phyloP scores from a whole-genome alignment of 176 grass and related monocot genomes.

The Ensete ventricosum region DNA sequence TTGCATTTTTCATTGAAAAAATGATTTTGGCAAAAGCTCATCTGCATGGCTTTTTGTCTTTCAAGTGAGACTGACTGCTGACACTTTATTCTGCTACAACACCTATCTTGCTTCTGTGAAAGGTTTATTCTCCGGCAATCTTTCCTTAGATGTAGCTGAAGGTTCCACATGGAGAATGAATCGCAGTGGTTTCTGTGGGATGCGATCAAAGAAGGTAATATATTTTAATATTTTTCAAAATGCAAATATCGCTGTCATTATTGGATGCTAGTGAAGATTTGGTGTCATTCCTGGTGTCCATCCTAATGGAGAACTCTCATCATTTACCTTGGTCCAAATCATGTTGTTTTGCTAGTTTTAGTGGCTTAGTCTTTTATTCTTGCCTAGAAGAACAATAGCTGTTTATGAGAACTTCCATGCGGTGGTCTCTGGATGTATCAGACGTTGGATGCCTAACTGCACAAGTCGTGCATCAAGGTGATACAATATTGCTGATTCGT shows the following conservation, averaged over 20 bases:
- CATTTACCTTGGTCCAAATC: neutral
- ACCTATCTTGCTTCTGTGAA: conserved; percentile 14
- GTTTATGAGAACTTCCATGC: neutral
- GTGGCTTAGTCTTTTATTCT: neutral
- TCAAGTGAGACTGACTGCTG: neutral
- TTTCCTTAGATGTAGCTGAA: conserved; percentile 71
- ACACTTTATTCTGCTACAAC: neutral
- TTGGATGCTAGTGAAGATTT: no score
- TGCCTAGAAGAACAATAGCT: neutral
- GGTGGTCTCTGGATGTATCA: neutral
- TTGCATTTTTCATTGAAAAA: no score
- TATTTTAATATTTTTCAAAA: neutral
- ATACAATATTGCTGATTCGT: no score
- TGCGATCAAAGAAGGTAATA: conserved; percentile 88
- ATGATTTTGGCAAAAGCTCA: no score
- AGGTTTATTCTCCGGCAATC: conserved; percentile 84
- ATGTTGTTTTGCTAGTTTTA: neutral
- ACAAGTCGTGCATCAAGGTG: no score
- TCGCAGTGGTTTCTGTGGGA: conserved; percentile 86
- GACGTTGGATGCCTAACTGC: neutral
- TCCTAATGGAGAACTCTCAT: neutral
- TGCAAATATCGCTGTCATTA: neutral
- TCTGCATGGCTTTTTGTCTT: neutral
- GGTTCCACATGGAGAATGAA: conserved; percentile 73
- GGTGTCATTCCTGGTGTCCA: no score